Percentiles rank a stretch among this genome's conserved stretches.
phyloP scores from a whole-genome alignment of 106 monocot species.

The Phalaenopsis aphrodite region DNA sequence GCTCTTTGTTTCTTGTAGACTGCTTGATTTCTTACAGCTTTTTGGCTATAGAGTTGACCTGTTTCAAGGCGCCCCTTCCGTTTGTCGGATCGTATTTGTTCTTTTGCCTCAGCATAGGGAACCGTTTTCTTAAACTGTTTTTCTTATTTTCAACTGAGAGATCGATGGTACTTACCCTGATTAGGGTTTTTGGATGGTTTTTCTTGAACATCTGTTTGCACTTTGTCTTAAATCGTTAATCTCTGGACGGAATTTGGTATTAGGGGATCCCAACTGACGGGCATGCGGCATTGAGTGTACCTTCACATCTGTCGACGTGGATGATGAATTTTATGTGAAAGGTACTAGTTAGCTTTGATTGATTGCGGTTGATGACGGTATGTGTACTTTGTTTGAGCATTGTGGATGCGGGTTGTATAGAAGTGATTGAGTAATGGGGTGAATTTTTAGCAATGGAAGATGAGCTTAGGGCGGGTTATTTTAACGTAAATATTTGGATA shows the following conservation, averaged over 20 bases:
- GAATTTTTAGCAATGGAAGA: too few species aligned
- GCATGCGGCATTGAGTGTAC: neutral
- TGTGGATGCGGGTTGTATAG: neutral
- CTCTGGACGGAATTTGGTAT: neutral
- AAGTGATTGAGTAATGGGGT: too few species aligned
- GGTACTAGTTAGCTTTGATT: neutral
- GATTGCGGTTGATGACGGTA: neutral
- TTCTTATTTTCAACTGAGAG: neutral
- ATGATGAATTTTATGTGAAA: too few species aligned
- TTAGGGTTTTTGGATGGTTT: neutral
- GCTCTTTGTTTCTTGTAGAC: neutral
- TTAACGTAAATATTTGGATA: neutral
- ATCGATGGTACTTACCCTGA: neutral
- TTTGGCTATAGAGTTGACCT: constrained; percentile 1
- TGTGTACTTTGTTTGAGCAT: neutral
- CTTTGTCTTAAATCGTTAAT: neutral
- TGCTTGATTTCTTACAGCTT: neutral
- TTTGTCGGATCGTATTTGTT: neutral
- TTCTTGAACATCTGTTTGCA: neutral
- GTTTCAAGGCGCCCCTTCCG: neutral
- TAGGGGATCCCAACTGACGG: neutral
- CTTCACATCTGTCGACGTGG: neutral
- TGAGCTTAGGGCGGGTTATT: too few species aligned
- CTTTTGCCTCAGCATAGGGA: neutral
- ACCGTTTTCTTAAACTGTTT: neutral